Evolutionary conservation across 352 stramenopile species (phyloP).

Genomic region (Blastocystis sp.): DNA sequence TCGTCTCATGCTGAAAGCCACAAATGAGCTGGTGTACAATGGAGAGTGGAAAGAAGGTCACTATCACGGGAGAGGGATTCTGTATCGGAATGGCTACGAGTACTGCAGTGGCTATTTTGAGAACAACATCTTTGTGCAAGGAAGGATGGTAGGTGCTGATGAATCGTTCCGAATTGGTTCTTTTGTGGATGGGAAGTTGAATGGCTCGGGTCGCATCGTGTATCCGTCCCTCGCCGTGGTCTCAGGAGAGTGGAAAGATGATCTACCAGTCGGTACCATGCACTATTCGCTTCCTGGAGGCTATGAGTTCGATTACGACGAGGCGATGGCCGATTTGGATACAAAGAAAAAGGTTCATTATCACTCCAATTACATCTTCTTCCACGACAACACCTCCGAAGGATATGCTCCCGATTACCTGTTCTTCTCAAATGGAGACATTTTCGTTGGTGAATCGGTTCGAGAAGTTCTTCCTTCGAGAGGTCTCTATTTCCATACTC

Average conservation of each 20-base stretch:
- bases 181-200: neutral
- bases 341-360: neutral
- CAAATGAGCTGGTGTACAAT: neutral
- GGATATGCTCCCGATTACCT: neutral
- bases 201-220: neutral
- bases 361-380: neutral
- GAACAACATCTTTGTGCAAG: neutral
- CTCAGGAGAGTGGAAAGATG: neutral
- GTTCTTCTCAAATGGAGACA: slow-evolving; percentile 33
- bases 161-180: neutral
- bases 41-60: neutral
- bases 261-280: neutral
- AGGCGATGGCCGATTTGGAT: neutral
- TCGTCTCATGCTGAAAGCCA: neutral
- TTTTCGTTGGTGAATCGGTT: slow-evolving; percentile 3
- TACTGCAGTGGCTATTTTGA: neutral
- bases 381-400: neutral
- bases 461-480: neutral
- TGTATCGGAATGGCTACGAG: neutral
- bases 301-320: neutral
- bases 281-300: neutral
- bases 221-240: neutral
- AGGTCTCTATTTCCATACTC: neutral
- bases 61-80: neutral
- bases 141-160: neutral